phyloP scores from a whole-genome alignment of 305 asterid species.

The Euphrasia arctica region DNA sequence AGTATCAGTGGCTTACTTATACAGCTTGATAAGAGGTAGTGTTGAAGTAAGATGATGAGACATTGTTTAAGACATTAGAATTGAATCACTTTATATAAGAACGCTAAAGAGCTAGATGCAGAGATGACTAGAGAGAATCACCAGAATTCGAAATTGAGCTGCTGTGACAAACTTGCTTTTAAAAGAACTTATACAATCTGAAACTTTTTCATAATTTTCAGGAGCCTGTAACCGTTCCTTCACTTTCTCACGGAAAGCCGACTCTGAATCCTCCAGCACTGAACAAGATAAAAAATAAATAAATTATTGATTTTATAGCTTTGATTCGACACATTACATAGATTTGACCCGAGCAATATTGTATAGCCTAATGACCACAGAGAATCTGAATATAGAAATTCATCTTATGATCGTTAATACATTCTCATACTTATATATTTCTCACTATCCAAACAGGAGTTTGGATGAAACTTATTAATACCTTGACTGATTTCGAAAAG shows the following conservation, averaged over 20 bases:
- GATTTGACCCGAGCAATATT: slow-evolving; percentile 19
- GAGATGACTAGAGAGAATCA: slow-evolving; percentile 32
- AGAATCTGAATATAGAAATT: slow-evolving; percentile 18
- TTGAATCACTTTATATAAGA: slow-evolving; percentile 14
- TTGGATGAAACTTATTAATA: slow-evolving; percentile 14
- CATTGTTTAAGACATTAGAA: slow-evolving; percentile 12
- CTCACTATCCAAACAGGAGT: slow-evolving; percentile 6
- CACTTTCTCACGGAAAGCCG: slow-evolving; percentile 65
- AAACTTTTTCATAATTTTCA: slow-evolving; percentile 55
- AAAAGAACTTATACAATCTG: slow-evolving; percentile 71
- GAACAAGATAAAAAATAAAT: slow-evolving; percentile 29
- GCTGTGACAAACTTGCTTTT: slow-evolving; percentile 52
- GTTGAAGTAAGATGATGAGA: slow-evolving; percentile 23
- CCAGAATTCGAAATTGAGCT: slow-evolving; percentile 64
- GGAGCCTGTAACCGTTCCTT: slow-evolving; percentile 64
- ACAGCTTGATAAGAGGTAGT: slow-evolving; percentile 16
- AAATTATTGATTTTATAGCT: slow-evolving; percentile 19
- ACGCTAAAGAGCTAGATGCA: slow-evolving; percentile 23
- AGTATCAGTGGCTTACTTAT: slow-evolving; percentile 16
- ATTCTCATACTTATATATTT: slow-evolving; percentile 11
- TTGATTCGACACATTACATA: slow-evolving; percentile 15
- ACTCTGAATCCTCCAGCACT: slow-evolving; percentile 62
- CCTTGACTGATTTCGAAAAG: slow-evolving; percentile 3
- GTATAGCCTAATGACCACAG: slow-evolving; percentile 18
- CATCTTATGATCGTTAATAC: slow-evolving; percentile 11